These are phyloP conservation scores for Lactarius pseudohatsudake DNA, from an alignment of 768 basidiomycete genomes.

Conservation along the genomic window DNA sequence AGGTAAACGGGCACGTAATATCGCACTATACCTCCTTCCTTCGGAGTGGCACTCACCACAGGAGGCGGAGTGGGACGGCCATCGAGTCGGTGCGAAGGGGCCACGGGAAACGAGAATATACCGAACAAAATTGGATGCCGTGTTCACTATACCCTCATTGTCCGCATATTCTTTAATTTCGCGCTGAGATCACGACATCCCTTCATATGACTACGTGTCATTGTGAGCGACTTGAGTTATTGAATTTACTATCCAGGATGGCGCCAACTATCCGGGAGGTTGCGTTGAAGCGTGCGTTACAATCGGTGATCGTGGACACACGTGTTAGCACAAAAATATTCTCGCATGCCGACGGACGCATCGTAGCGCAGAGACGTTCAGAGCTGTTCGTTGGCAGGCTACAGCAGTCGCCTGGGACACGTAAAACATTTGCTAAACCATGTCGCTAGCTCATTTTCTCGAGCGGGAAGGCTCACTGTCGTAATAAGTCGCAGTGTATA, in stretches of 20 bases:
- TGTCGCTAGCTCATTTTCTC: background rate
- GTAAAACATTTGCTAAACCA: constrained; percentile 1
- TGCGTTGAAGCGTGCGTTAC: background rate
- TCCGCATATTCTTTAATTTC: background rate
- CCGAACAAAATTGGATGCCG: background rate
- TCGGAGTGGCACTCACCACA: background rate
- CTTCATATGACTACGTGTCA: constrained; percentile 10
- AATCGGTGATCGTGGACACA: background rate
- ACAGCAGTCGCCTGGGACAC: background rate
- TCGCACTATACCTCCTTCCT: background rate
- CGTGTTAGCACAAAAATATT: background rate
- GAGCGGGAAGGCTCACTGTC: background rate
- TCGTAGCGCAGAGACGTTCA: background rate
- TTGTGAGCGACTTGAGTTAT: background rate
- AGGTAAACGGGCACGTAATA: background rate
- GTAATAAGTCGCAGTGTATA: background rate
- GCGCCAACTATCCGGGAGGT: background rate
- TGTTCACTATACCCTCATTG: constrained; percentile 3
- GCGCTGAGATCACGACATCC: constrained; percentile 7
- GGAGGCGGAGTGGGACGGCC: background rate
- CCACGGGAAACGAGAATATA: background rate
- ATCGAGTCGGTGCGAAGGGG: background rate
- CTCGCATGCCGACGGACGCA: background rate
- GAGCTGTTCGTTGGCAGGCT: background rate
- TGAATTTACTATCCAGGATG: background rate